These are phyloP conservation scores for Apiospora malaysiana DNA, from an alignment of 2,329 filamentous ascomycete species.

Conservation along the genomic window DNA sequence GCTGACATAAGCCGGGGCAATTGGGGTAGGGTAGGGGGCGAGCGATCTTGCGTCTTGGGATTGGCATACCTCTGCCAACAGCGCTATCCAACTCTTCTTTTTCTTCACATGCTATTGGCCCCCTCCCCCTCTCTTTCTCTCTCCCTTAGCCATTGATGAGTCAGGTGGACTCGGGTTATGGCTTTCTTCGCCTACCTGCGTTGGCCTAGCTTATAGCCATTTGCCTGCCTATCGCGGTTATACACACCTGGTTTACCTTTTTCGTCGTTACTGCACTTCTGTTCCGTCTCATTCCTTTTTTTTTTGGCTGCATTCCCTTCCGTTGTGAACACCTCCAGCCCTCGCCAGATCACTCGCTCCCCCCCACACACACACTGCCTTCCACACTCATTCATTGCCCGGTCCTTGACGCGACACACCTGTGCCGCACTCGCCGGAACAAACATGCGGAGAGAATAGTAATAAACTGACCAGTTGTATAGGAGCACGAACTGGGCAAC, in stretches of 20 bases:
- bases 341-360: neutral
- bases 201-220: neutral
- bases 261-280: neutral
- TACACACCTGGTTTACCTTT: neutral
- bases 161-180: conserved; percentile 5
- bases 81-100: neutral
- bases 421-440: neutral
- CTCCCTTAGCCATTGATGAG: neutral
- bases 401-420: neutral
- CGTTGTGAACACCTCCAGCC: neutral
- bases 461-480: neutral
- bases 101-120: conserved; percentile 5
- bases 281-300: neutral
- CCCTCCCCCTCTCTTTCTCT: no score
- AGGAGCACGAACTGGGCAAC: conserved; percentile 73
- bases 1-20: conserved; percentile 3
- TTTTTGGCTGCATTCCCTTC: neutral
- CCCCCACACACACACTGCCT: neutral
- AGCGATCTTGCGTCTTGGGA: conserved; percentile 1
- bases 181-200: neutral
- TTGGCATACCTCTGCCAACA: neutral
- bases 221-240: conserved; percentile 16
- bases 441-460: neutral
- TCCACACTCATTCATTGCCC: conserved; percentile 14
- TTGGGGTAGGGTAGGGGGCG: neutral